Conservation (phyloP, 805 yeast genomes). For the Starmerella sirachaensis region DNA sequence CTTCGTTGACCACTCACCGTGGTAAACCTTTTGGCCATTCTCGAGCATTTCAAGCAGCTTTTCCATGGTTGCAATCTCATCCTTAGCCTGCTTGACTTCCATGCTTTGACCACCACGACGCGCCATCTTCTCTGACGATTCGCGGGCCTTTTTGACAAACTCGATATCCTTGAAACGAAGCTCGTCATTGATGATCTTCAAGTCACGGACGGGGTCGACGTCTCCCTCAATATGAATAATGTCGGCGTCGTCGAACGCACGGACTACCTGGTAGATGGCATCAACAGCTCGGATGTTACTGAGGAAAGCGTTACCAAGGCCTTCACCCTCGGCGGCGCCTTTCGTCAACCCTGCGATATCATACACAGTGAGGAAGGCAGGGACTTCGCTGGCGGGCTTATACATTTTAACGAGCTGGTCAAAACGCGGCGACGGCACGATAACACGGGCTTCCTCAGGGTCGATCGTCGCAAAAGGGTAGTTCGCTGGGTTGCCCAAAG, state of each 20-base stretch:
- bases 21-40: conserved; percentile 78
- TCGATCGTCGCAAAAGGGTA: conserved; percentile 97
- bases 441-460: conserved; percentile 95
- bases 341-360: conserved; percentile 97
- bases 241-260: conserved; percentile 96
- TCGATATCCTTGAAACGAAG: conserved; percentile 94
- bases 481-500: conserved; percentile 92
- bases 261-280: conserved; percentile 93
- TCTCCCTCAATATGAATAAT: conserved; percentile 95
- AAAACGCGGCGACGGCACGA: conserved; percentile 82
- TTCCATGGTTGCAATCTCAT: conserved; percentile 64
- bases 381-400: conserved; percentile 72
- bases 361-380: conserved; percentile 83
- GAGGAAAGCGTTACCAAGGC: conserved; percentile 94
- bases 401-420: conserved; percentile 64
- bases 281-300: conserved; percentile 95
- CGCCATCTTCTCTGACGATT: conserved; percentile 64
- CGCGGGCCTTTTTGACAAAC: conserved; percentile 75
- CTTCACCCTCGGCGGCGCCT: conserved; percentile 95
- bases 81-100: conserved; percentile 81
- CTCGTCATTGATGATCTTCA: conserved; percentile 83
- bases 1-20: conserved; percentile 74
- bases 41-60: conserved; percentile 65
- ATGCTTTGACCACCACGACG: conserved; percentile 80
- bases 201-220: conserved; percentile 89